A percentile compares a stretch with the other conserved stretches of the same genome.
Conservation (phyloP, 2,329 filamentous ascomycete genomes). For the Neopestalotiopsis sp. region DNA sequence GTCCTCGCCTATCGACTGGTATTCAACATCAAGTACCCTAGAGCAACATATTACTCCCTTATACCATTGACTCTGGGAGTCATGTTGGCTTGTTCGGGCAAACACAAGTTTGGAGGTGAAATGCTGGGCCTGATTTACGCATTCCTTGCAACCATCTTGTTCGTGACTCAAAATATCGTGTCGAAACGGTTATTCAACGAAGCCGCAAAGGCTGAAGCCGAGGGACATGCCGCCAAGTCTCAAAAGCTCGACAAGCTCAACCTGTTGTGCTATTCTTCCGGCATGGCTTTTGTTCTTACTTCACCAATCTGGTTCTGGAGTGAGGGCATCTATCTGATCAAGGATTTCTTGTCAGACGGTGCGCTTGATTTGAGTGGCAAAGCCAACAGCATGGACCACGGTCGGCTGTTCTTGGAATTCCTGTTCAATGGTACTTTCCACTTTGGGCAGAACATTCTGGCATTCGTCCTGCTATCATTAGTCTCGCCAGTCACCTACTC, state of each 20-base stretch:
- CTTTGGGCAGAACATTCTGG: constrained; percentile 94
- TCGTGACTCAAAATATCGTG: constrained; percentile 98
- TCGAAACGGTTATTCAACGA: constrained; percentile 98
- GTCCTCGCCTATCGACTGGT: constrained; percentile 90
- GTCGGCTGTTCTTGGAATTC: constrained; percentile 80
- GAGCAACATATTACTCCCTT: constrained; percentile 85
- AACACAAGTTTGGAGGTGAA: constrained; percentile 78
- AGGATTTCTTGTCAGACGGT: constrained; percentile 83
- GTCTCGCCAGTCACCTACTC: constrained; percentile 97
- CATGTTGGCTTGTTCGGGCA: constrained; percentile 92
- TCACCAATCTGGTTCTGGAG: constrained; percentile 91
- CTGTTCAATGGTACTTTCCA: constrained; percentile 97
- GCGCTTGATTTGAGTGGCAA: constrained; percentile 65
- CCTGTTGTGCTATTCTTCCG: constrained; percentile 94
- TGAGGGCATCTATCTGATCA: constrained; percentile 79
- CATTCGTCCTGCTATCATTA: constrained; percentile 89
- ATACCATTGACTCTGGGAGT: constrained; percentile 94
- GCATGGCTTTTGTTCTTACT: constrained; percentile 87
- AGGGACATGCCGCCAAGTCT: constrained; percentile 65
- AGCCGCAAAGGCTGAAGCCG: constrained; percentile 81
- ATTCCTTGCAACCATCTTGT: constrained; percentile 88
- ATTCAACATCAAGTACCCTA: constrained; percentile 87
- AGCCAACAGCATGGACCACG: constrained; percentile 77
- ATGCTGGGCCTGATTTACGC: constrained; percentile 90
- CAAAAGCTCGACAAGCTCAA: constrained; percentile 97